A percentile compares a stretch with the other conserved stretches of the same genome.
These are phyloP conservation scores for Cucurbita argyrosperma DNA, from an alignment of 306 rosid genomes.

Conservation along the genomic window DNA sequence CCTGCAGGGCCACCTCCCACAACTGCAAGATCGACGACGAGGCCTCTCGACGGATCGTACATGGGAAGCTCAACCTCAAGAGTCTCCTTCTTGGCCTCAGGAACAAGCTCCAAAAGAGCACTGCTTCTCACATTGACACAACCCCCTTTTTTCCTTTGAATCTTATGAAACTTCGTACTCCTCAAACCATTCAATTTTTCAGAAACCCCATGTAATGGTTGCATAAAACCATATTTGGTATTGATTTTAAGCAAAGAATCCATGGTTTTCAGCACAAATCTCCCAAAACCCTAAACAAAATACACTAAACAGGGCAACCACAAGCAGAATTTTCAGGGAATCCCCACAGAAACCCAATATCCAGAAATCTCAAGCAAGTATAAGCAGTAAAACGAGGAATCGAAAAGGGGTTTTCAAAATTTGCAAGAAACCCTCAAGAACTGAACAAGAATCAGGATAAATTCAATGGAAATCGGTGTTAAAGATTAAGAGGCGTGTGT, in stretches of 20 bases:
- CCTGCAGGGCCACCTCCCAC: slow-evolving; percentile 99
- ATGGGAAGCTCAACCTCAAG: slow-evolving; percentile 84
- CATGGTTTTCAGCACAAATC: slow-evolving; percentile 27
- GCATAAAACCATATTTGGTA: slow-evolving; percentile 63
- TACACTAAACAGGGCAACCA: not conserved
- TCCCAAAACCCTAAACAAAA: slow-evolving; percentile 8
- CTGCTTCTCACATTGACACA: slow-evolving; percentile 37
- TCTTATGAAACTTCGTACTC: slow-evolving; percentile 28
- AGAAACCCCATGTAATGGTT: slow-evolving; percentile 63
- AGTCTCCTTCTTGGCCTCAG: slow-evolving; percentile 77
- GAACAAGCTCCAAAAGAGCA: slow-evolving; percentile 88
- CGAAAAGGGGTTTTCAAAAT: not conserved
- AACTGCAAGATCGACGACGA: slow-evolving; percentile 79
- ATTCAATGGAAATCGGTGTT: not conserved
- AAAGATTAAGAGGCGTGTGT: slow-evolving; percentile 11
- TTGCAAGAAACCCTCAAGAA: not conserved
- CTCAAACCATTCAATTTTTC: slow-evolving; percentile 39
- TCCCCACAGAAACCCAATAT: slow-evolving; percentile 6
- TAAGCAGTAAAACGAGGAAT: not conserved
- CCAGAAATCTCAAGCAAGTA: not conserved
- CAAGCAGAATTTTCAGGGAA: not conserved
- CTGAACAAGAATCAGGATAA: not conserved
- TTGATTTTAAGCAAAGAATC: slow-evolving; percentile 88
- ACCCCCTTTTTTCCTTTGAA: slow-evolving; percentile 30
- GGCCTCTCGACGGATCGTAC: slow-evolving; percentile 61